Evolutionary conservation across 768 basidiomycete species (phyloP).

Genomic region (Leucocoprinus leucothites): DNA sequence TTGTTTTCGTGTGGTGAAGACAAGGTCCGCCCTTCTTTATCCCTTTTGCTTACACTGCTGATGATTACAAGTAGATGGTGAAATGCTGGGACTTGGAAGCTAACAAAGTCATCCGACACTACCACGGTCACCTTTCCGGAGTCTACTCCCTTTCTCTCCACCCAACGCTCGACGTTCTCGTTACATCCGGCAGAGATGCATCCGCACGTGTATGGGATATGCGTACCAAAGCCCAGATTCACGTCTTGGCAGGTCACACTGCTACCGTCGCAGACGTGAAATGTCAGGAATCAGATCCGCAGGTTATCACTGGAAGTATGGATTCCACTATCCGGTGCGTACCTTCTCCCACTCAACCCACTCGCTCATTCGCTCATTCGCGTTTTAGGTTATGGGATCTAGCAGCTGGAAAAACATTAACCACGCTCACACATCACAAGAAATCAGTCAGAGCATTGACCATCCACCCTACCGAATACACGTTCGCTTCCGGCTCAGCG

Average conservation of each 20-base stretch:
- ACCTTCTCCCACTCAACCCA: neutral
- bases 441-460: slow-evolving; percentile 94
- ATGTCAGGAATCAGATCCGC: slow-evolving; percentile 96
- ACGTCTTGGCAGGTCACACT: slow-evolving; percentile 90
- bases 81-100: slow-evolving; percentile 99
- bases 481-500: slow-evolving; percentile 91
- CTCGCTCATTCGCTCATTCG: slow-evolving; percentile 3
- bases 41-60: neutral
- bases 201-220: slow-evolving; percentile 99
- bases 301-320: slow-evolving; percentile 98
- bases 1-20: slow-evolving; percentile 97
- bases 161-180: slow-evolving; percentile 93
- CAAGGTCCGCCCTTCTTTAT: slow-evolving; percentile 56
- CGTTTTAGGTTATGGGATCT: slow-evolving; percentile 92
- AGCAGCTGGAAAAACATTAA: slow-evolving; percentile 95
- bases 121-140: slow-evolving; percentile 97
- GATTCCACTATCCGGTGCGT: slow-evolving; percentile 89
- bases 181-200: slow-evolving; percentile 94
- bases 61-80: slow-evolving; percentile 75
- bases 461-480: slow-evolving; percentile 95
- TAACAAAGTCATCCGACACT: slow-evolving; percentile 98
- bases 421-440: slow-evolving; percentile 98
- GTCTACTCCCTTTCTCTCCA: slow-evolving; percentile 94
- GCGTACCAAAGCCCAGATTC: slow-evolving; percentile 95
- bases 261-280: slow-evolving; percentile 95